Evolutionary conservation across 148 eudicot species (phyloP), one percentile per base, ranked within the genome.

Genomic region (Agrostemma githago): DNA sequence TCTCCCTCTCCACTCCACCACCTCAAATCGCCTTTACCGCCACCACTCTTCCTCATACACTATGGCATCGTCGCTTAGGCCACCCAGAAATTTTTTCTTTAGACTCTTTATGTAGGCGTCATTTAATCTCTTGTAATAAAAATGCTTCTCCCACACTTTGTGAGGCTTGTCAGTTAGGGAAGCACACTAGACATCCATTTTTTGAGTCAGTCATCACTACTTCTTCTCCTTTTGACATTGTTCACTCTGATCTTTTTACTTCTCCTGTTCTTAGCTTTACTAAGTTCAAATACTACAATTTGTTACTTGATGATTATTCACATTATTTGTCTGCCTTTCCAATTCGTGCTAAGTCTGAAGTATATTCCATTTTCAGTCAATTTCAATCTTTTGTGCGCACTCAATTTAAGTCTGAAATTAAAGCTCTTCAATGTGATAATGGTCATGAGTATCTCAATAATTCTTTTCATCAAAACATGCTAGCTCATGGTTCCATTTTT

Each of bases 151-250:
- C 12, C 0, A 5, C 10, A 8, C 7, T 69, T 17, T 69, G 72
- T 69, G 58, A 69, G 11, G 59, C 72, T 17, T 69, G 39, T 48
- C 58, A 44, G 21, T n/a, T 69, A 17, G 39, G 72, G n/a, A 69
- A 46, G 12, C 73, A 46, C 5, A 5, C 20, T 2, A 15, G 43
- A 26, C 40, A 1, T 10, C 61, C 26, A 0, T 20, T 51, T 53
- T 4, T 5, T 10, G 19, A 5, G 7, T 34, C 21, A 6, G 12
- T 56, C 2, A 11, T 5, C 2, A 1, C 20, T 3, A 11, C 74
- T 26, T 14, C 6, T 12, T 11, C 46, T 34, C 46, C 74, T 4
- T 59, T 38, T 58, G 74, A 57, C 1, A n/a, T 58, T 6, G 7
- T 72, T 14, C 48, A 58, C 59, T 72, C 53, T 0, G 66, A 58